These are phyloP conservation scores for Podosphaera aphanis DNA, from an alignment of 2,329 filamentous ascomycete genomes.

Conservation along the genomic window DNA sequence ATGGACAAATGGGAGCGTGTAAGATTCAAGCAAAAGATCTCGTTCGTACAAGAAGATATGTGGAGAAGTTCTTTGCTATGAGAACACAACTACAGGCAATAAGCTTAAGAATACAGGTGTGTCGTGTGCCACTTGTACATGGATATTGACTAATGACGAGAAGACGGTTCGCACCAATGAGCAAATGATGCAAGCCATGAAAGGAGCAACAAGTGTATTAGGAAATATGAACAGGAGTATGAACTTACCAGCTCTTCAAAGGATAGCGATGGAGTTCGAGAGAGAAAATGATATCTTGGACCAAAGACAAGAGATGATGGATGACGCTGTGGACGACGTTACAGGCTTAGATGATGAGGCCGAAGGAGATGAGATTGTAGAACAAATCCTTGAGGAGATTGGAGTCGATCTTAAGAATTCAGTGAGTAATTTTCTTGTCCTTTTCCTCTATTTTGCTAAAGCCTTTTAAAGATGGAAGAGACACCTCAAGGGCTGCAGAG, in stretches of 20 bases:
- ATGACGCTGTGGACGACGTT: constrained; percentile 91
- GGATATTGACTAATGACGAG: background rate
- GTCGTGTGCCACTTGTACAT: background rate
- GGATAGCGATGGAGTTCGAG: constrained; percentile 98
- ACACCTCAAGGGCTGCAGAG: constrained; percentile 68
- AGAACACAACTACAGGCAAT: constrained; percentile 92
- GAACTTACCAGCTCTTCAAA: constrained; percentile 85
- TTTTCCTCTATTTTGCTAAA: constrained; percentile 3
- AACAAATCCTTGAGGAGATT: constrained; percentile 90
- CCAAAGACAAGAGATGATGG: constrained; percentile 98
- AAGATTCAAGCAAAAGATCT: constrained; percentile 97
- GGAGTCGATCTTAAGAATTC: constrained; percentile 77
- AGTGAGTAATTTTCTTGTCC: constrained; percentile 30
- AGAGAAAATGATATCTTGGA: constrained; percentile 99
- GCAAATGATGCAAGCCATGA: constrained; percentile 99
- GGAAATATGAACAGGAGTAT: constrained; percentile 95
- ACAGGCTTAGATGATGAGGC: constrained; percentile 80
- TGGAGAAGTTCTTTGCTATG: constrained; percentile 98
- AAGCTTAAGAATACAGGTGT: constrained; percentile 74
- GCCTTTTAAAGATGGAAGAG: constrained; percentile 50
- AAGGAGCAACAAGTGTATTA: constrained; percentile 76
- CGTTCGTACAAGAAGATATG: constrained; percentile 76
- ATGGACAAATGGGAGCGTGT: constrained; percentile 92
- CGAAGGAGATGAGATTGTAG: constrained; percentile 89
- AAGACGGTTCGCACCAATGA: constrained; percentile 95